Evolutionary conservation across 2,329 filamentous ascomycete species (phyloP).

Genomic region (Fusarium aywerte): DNA sequence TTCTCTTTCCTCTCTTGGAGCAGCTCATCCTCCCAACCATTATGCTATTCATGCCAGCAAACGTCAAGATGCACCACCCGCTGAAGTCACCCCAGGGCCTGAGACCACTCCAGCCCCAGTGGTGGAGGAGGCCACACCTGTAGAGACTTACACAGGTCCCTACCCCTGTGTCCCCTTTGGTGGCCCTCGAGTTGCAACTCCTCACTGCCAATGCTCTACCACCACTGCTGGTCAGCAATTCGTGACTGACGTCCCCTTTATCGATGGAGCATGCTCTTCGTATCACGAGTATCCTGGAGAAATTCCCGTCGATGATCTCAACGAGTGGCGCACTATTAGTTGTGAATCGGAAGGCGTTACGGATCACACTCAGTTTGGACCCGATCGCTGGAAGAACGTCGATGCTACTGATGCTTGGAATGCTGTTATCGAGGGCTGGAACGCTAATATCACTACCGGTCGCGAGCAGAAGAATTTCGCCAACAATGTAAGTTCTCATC

Average conservation of each 20-base stretch:
- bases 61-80: constrained; percentile 2
- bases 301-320: not conserved
- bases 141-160: constrained; percentile 7
- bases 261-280: constrained; percentile 11
- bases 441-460: constrained; percentile 9
- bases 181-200: constrained; percentile 21
- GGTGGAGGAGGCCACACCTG: not conserved
- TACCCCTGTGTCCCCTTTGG: constrained; percentile 25
- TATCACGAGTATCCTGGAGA: constrained; percentile 26
- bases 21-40: constrained; percentile 5
- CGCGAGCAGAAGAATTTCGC: constrained; percentile 16
- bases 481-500: constrained; percentile 5
- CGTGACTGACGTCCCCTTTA: constrained; percentile 19
- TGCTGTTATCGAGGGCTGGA: constrained; percentile 18
- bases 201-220: constrained; percentile 31
- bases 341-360: constrained; percentile 15
- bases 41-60: not conserved
- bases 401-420: constrained; percentile 18
- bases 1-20: not conserved
- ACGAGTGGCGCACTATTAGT: constrained; percentile 2
- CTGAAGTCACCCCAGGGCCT: not conserved
- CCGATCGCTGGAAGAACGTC: constrained; percentile 18
- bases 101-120: not conserved
- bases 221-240: constrained; percentile 21
- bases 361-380: constrained; percentile 19